These are phyloP conservation scores for Lepidium africanum DNA, from an alignment of 345 rosid genomes.

Conservation along the genomic window DNA sequence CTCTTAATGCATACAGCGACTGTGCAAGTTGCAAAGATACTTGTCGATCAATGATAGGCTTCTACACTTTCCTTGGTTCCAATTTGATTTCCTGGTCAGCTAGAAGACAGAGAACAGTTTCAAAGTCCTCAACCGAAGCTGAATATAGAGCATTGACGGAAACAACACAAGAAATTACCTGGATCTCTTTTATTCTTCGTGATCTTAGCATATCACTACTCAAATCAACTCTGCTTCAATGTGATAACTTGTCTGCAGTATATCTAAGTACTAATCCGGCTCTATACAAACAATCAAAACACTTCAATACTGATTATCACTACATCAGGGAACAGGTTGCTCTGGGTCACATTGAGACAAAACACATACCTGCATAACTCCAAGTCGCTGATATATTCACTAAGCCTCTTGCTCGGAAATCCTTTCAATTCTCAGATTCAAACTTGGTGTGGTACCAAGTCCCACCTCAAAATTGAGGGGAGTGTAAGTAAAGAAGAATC, in stretches of 20 bases:
- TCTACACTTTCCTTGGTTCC: neutral
- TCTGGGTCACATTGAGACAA: too few relatives aligned
- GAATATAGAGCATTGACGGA: neutral
- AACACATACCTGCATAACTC: too few relatives aligned
- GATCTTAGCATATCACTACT: neutral
- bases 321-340: too few relatives aligned
- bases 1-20: neutral
- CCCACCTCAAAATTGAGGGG: too few relatives aligned
- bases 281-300: neutral
- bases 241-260: neutral
- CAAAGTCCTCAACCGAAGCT: neutral
- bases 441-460: too few relatives aligned
- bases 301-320: neutral
- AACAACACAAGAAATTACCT: neutral
- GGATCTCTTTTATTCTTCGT: neutral
- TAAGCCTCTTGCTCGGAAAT: too few relatives aligned
- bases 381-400: too few relatives aligned
- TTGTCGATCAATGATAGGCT: neutral
- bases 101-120: too few relatives aligned
- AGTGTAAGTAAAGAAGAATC: too few relatives aligned
- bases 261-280: neutral
- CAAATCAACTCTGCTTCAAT: neutral
- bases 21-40: neutral
- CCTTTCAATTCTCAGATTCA: too few relatives aligned
- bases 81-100: neutral